Percentiles rank a stretch among this genome's conserved stretches.
Conservation (phyloP, 139 green algal genomes). For the Gonium pectorale region DNA sequence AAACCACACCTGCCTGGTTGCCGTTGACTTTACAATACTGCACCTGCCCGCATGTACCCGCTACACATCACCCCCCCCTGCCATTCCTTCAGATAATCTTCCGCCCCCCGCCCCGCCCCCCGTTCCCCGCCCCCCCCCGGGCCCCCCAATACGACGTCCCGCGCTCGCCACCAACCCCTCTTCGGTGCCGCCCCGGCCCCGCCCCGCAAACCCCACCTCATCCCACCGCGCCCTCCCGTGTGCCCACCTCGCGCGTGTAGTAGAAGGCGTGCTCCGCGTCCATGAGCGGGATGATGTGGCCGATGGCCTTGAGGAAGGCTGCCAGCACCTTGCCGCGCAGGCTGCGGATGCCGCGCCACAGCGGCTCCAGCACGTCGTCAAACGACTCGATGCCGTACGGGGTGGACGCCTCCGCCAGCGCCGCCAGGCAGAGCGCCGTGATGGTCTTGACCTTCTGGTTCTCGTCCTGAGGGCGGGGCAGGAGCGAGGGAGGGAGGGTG, state of each 20-base stretch:
- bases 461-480: constrained; percentile 31
- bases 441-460: constrained; percentile 95
- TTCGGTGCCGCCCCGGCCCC: too few species aligned
- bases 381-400: constrained; percentile 99
- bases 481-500: too few species aligned
- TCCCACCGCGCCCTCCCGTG: background rate
- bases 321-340: constrained; percentile 95
- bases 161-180: too few species aligned
- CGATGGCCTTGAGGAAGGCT: constrained; percentile 94
- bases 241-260: constrained; percentile 90
- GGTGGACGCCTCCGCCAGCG: constrained; percentile 94
- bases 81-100: too few species aligned
- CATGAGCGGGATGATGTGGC: constrained; percentile 99
- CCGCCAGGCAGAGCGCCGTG: constrained; percentile 92
- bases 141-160: too few species aligned
- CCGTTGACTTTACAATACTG: too few species aligned
- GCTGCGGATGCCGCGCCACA: constrained; percentile 97
- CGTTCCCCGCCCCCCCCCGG: too few species aligned
- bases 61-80: too few species aligned
- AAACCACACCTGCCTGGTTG: too few species aligned
- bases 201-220: too few species aligned
- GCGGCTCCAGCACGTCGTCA: constrained; percentile 96
- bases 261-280: constrained; percentile 98
- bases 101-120: too few species aligned
- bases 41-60: too few species aligned